phyloP scores from a whole-genome alignment of 495 filamentous ascomycete genomes.

The Penicillium odoratum region DNA sequence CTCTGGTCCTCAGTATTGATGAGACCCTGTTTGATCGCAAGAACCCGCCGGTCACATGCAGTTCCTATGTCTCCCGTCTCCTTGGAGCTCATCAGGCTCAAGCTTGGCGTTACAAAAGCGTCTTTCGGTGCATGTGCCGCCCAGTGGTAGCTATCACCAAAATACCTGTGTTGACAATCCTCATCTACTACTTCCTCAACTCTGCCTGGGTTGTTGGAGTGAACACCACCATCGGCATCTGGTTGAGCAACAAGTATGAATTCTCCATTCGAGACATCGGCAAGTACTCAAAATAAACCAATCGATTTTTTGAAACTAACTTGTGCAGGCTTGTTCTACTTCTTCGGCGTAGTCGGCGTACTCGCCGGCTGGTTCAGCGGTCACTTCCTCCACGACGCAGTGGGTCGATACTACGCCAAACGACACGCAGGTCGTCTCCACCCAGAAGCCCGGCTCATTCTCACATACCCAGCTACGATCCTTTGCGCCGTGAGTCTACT shows the following conservation, averaged over 20 bases:
- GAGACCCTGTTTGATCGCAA: constrained; percentile 13
- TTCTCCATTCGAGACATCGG: constrained; percentile 9
- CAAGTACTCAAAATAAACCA: not conserved
- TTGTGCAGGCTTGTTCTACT: constrained; percentile 11
- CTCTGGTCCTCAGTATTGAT: constrained; percentile 7
- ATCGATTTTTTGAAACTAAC: not conserved
- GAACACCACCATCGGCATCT: constrained; percentile 14
- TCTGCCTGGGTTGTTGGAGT: constrained; percentile 13
- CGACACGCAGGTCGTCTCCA: constrained; percentile 11
- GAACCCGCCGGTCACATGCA: not conserved
- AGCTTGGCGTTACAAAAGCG: not conserved
- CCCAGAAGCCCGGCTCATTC: constrained; percentile 11
- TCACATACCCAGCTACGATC: constrained; percentile 11
- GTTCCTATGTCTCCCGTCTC: constrained; percentile 8
- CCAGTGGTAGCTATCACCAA: constrained; percentile 13
- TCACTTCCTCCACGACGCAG: constrained; percentile 14
- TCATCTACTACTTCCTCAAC: constrained; percentile 14
- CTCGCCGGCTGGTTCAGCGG: constrained; percentile 11
- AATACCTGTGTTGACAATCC: constrained; percentile 10
- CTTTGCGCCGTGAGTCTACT: constrained; percentile 7
- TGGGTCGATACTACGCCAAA: constrained; percentile 12
- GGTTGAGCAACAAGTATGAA: constrained; percentile 11
- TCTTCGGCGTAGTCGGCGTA: constrained; percentile 11
- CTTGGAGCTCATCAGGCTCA: not conserved
- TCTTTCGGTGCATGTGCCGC: constrained; percentile 4